A percentile compares a stretch with the other conserved stretches of the same genome.
These are phyloP conservation scores for Pythium coloratum DNA, from an alignment of 352 stramenopile species.

Conservation along the genomic window DNA sequence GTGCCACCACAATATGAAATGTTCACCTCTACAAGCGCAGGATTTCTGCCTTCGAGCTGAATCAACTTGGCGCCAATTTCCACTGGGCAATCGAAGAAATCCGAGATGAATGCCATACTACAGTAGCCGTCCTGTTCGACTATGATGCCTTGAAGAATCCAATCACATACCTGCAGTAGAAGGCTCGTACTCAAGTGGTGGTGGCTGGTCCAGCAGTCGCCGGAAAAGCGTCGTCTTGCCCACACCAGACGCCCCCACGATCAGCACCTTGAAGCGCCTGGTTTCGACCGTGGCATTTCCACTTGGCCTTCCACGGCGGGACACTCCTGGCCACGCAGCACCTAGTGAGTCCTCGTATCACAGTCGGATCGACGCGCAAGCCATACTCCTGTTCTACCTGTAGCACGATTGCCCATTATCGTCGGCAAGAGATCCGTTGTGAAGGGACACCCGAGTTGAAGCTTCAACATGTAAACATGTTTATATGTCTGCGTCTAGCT, in stretches of 20 bases:
- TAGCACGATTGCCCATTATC: not conserved
- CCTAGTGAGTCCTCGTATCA: not conserved
- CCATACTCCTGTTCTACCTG: not conserved
- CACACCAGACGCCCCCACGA: constrained; percentile 40
- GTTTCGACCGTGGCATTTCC: not conserved
- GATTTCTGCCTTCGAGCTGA: constrained; percentile 35
- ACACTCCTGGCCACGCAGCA: not conserved
- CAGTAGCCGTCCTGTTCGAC: not conserved
- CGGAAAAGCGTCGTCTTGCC: constrained; percentile 62
- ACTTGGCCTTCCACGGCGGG: constrained; percentile 16
- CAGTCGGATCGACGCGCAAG: too few species aligned
- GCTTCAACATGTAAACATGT: not conserved
- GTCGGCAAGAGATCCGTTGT: not conserved
- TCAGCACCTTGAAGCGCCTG: constrained; percentile 42
- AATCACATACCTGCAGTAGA: constrained; percentile 40
- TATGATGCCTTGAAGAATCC: not conserved
- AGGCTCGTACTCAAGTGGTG: constrained; percentile 25
- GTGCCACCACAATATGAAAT: too few species aligned
- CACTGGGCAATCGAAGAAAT: constrained; percentile 15
- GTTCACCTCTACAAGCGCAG: constrained; percentile 46
- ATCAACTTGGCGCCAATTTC: constrained; percentile 60
- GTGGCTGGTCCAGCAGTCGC: constrained; percentile 38
- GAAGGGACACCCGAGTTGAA: not conserved
- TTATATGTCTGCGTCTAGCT: not conserved
- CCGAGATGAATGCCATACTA: not conserved